These are phyloP conservation scores for Quercus wislizeni DNA, from an alignment of 306 rosid genomes.

Conservation along the genomic window DNA sequence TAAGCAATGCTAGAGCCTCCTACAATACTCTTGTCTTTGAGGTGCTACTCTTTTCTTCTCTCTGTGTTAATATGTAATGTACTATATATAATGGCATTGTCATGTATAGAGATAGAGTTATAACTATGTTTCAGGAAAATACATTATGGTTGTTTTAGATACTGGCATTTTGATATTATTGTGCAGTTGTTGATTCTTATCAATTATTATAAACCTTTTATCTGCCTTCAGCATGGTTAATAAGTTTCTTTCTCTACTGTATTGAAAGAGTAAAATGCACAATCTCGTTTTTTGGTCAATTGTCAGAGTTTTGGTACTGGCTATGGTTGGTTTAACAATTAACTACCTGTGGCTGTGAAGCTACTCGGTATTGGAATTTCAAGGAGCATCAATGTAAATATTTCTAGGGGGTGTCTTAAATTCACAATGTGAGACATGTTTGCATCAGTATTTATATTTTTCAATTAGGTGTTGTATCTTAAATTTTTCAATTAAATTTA, in stretches of 20 bases:
- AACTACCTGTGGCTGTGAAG: too few relatives aligned
- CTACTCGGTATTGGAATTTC: too few relatives aligned
- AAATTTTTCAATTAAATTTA: too few relatives aligned
- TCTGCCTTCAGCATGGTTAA: background rate
- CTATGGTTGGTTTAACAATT: background rate
- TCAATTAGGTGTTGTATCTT: too few relatives aligned
- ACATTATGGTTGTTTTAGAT: background rate
- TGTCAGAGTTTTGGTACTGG: background rate
- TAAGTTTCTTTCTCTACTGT: background rate
- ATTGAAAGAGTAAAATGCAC: too few relatives aligned
- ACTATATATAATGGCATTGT: background rate
- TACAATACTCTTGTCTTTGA: constrained; percentile 74
- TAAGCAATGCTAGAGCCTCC: constrained; percentile 44
- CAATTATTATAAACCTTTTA: background rate
- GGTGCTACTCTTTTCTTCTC: constrained; percentile 33
- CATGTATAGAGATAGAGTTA: background rate
- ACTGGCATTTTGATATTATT: background rate
- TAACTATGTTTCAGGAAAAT: background rate
- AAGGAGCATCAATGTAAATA: too few relatives aligned
- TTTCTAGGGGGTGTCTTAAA: too few relatives aligned
- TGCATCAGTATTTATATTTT: too few relatives aligned
- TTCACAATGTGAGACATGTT: too few relatives aligned
- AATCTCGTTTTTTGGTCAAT: background rate
- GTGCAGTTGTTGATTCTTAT: background rate
- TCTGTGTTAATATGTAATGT: background rate